Evolutionary conservation across 164 flowering plant genomes (phyloP).

Genomic region (Echeveria elegans): DNA sequence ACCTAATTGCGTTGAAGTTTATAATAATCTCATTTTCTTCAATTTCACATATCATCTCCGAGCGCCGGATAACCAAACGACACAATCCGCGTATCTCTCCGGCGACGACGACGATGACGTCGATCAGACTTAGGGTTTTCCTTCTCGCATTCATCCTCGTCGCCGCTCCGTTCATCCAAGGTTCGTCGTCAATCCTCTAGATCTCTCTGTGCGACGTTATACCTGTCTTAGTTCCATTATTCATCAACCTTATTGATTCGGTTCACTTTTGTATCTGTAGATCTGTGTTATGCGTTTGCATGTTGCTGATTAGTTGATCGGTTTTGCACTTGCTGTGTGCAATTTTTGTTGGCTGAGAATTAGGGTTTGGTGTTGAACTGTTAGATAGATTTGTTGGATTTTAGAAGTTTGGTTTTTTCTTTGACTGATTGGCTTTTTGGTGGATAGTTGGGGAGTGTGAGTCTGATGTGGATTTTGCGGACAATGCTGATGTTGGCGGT

Average conservation of each 20-base stretch:
- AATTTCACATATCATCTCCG: neutral
- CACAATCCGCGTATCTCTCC: no score
- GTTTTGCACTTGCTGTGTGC: neutral
- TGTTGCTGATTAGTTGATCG: neutral
- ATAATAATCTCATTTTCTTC: no score
- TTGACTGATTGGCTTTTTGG: constrained; percentile 3
- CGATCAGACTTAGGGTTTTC: constrained; percentile 43
- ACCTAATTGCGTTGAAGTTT: no score
- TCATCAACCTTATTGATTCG: neutral
- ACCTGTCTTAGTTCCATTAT: no score
- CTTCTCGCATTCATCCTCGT: constrained; percentile 55
- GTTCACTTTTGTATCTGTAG: neutral
- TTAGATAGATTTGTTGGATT: neutral
- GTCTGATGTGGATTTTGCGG: constrained; percentile 41
- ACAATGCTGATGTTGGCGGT: constrained; percentile 38
- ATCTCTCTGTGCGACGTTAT: no score
- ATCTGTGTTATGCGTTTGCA: neutral
- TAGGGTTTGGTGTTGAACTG: neutral
- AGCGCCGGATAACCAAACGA: constrained; percentile 1
- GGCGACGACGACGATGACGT: constrained; percentile 7
- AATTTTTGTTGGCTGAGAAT: neutral
- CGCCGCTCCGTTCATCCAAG: constrained; percentile 59
- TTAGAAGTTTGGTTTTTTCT: no score
- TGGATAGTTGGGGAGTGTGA: constrained; percentile 62
- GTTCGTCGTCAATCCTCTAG: constrained; percentile 16